Percentiles rank a stretch among this genome's conserved stretches.
Conservation (phyloP, 2,329 filamentous ascomycete genomes). For the Paracoccidioides lutzii region DNA sequence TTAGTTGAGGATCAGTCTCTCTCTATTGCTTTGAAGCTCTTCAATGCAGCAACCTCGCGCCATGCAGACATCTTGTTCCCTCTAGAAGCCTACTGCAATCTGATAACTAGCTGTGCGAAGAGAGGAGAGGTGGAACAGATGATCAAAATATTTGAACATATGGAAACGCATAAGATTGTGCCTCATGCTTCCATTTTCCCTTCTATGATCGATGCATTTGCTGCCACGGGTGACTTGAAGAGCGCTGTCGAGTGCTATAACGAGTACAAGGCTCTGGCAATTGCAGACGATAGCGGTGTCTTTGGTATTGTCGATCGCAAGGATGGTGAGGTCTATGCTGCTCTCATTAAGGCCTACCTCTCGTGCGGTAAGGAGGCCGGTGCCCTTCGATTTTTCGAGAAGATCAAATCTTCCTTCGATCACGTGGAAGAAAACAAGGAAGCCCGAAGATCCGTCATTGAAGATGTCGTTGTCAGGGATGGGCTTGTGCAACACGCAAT, state of each 20-base stretch:
- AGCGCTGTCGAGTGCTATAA: slow-evolving; percentile 93
- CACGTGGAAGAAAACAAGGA: slow-evolving; percentile 37
- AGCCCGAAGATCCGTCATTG: slow-evolving; percentile 50
- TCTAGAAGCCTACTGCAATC: slow-evolving; percentile 67
- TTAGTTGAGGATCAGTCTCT: slow-evolving; percentile 78
- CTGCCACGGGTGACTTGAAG: slow-evolving; percentile 62
- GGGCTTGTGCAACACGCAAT: slow-evolving; percentile 72
- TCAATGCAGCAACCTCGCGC: slow-evolving; percentile 58
- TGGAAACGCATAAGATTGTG: slow-evolving; percentile 63
- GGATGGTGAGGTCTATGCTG: slow-evolving; percentile 76
- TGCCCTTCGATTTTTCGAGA: slow-evolving; percentile 73
- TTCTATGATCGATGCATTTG: slow-evolving; percentile 90
- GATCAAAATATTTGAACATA: slow-evolving; percentile 80
- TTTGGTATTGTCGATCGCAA: slow-evolving; percentile 56
- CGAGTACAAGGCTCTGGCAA: slow-evolving; percentile 80
- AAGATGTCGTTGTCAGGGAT: slow-evolving; percentile 56
- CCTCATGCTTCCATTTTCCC: slow-evolving; percentile 76
- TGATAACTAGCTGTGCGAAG: slow-evolving; percentile 79
- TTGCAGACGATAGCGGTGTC: slow-evolving; percentile 65
- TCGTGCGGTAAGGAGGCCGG: slow-evolving; percentile 66
- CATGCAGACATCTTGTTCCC: slow-evolving; percentile 54
- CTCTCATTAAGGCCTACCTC: slow-evolving; percentile 83
- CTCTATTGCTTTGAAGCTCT: slow-evolving; percentile 71
- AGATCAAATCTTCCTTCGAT: slow-evolving; percentile 50
- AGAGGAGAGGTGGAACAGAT: slow-evolving; percentile 73